These are phyloP conservation scores for Ophiostoma tasmaniense DNA, from an alignment of 2,329 filamentous ascomycete species.

Conservation along the genomic window DNA sequence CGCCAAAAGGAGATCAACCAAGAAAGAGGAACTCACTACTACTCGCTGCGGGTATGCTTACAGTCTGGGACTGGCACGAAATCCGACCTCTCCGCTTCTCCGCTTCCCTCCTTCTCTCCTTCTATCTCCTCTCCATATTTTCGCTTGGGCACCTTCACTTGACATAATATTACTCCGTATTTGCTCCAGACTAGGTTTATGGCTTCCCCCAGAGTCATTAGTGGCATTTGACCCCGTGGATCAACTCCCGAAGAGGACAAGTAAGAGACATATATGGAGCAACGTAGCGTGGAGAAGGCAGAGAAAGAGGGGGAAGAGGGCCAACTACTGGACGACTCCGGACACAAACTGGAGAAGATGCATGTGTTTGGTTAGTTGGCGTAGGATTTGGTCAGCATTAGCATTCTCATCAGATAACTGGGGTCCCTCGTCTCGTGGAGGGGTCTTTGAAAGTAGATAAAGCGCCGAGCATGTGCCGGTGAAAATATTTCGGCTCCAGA, in stretches of 20 bases:
- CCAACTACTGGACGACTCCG: conserved; percentile 5
- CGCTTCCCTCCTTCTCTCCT: background rate
- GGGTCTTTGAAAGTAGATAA: conserved; percentile 1
- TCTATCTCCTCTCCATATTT: background rate
- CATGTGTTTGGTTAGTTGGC: background rate
- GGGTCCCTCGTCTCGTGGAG: background rate
- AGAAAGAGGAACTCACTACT: background rate
- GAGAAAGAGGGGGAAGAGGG: conserved; percentile 1
- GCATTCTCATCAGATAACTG: conserved; percentile 1
- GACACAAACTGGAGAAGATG: conserved; percentile 1
- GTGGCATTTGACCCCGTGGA: conserved; percentile 4
- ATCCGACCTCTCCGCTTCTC: conserved; percentile 6
- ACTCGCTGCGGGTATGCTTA: background rate
- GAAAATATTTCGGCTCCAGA: background rate
- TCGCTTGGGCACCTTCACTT: background rate
- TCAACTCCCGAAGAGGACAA: background rate
- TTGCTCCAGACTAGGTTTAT: background rate
- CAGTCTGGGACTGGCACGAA: background rate
- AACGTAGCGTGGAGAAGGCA: conserved; percentile 5
- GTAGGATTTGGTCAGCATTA: conserved; percentile 4
- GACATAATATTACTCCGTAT: conserved; percentile 6
- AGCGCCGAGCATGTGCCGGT: conserved; percentile 3
- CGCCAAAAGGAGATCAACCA: background rate
- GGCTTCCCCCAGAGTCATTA: conserved; percentile 6
- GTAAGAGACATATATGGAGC: background rate